These are phyloP conservation scores for Yamadazyma taylorii DNA, from an alignment of 1,139 yeast species.

Conservation along the genomic window DNA sequence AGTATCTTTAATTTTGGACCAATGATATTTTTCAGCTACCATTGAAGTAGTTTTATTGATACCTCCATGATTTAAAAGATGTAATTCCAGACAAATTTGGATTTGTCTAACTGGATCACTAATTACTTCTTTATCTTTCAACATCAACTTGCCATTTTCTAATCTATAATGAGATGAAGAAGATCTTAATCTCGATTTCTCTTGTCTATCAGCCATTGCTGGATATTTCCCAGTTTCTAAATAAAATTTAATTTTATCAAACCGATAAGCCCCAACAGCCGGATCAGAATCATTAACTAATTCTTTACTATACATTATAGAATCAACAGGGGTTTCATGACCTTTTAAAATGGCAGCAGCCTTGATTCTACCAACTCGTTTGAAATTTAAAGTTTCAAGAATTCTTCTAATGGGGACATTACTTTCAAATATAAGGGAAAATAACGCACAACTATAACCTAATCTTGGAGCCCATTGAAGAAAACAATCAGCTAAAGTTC, in stretches of 20 bases:
- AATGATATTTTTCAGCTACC: constrained; percentile 79
- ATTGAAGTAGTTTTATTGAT: constrained; percentile 82
- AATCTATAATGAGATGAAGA: constrained; percentile 77
- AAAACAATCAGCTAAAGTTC: constrained; percentile 78
- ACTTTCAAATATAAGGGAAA: constrained; percentile 86
- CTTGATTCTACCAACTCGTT: constrained; percentile 72
- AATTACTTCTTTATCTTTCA: constrained; percentile 81
- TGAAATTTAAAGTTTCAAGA: constrained; percentile 78
- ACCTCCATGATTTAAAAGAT: constrained; percentile 76
- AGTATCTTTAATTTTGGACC: constrained; percentile 89
- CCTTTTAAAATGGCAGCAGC: constrained; percentile 88
- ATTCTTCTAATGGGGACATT: constrained; percentile 80
- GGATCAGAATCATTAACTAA: constrained; percentile 52
- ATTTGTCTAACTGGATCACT: constrained; percentile 73
- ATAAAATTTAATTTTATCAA: constrained; percentile 76
- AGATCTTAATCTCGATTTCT: constrained; percentile 80
- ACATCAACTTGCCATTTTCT: constrained; percentile 67
- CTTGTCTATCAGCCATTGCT: constrained; percentile 74
- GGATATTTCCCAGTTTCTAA: constrained; percentile 88
- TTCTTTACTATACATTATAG: constrained; percentile 66
- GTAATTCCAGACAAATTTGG: constrained; percentile 72
- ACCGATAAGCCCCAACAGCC: constrained; percentile 57
- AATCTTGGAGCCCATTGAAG: constrained; percentile 88
- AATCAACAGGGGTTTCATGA: constrained; percentile 79
- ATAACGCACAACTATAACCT: constrained; percentile 82